phyloP scores from a whole-genome alignment of 208 protist genomes.

The Naegleria lovaniensis region DNA sequence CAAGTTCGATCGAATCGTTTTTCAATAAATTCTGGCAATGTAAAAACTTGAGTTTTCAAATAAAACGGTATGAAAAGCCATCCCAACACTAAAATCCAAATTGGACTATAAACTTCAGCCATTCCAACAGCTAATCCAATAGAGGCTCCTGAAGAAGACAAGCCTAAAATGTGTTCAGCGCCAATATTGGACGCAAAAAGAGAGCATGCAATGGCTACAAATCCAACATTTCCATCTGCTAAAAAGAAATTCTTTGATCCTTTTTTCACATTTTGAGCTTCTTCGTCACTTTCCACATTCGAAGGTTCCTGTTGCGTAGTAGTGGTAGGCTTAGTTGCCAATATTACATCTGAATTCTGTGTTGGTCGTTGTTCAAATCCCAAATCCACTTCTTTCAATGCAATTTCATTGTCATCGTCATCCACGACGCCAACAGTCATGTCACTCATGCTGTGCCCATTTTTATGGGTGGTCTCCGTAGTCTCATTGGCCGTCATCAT shows the following conservation, averaged over 20 bases:
- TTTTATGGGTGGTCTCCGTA: too few species aligned
- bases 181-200: conserved; percentile 31
- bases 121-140: conserved; percentile 7
- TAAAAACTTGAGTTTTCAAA: conserved; percentile 20
- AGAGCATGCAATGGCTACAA: neutral
- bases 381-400: neutral
- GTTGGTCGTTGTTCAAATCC: neutral
- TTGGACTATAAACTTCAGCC: neutral
- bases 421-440: too few species aligned
- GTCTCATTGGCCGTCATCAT: neutral
- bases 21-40: conserved; percentile 29
- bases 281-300: neutral
- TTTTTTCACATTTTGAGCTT: neutral
- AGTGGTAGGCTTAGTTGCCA: neutral
- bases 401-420: too few species aligned
- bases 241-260: conserved; percentile 14
- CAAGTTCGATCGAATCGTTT: conserved; percentile 20
- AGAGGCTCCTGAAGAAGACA: neutral
- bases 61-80: conserved; percentile 26
- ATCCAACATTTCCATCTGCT: neutral
- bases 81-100: conserved; percentile 5
- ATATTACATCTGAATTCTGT: neutral
- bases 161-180: neutral
- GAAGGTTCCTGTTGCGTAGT: too few species aligned
- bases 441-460: too few species aligned